Evolutionary conservation across 2,329 filamentous ascomycete species (phyloP).

Genomic region (Colletotrichum australisinense): DNA sequence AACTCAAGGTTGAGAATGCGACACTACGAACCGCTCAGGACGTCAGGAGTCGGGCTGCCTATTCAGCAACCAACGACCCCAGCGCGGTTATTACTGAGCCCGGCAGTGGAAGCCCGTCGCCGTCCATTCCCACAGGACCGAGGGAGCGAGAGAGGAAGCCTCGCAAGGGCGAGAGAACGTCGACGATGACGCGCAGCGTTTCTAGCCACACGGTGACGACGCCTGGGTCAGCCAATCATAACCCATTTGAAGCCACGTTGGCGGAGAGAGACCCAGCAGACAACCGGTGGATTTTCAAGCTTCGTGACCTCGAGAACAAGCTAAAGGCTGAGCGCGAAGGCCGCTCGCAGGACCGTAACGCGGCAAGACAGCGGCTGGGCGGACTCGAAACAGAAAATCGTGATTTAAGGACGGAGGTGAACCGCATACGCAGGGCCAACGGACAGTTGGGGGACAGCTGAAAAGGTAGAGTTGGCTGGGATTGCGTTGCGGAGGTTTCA

Average conservation of each 20-base stretch:
- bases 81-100: slow-evolving; percentile 47
- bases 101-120: slow-evolving; percentile 61
- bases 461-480: not conserved
- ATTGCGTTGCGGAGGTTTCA: not conserved
- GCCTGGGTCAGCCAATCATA: slow-evolving; percentile 26
- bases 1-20: slow-evolving; percentile 74
- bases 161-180: slow-evolving; percentile 34
- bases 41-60: slow-evolving; percentile 62
- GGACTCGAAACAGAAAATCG: slow-evolving; percentile 81
- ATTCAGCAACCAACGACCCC: slow-evolving; percentile 52
- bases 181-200: slow-evolving; percentile 46
- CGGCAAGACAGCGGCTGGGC: slow-evolving; percentile 82
- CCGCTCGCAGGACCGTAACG: slow-evolving; percentile 83
- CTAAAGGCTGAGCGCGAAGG: slow-evolving; percentile 92
- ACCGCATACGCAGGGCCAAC: slow-evolving; percentile 41
- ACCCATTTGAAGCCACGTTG: slow-evolving; percentile 37
- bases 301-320: slow-evolving; percentile 88
- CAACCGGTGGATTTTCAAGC: slow-evolving; percentile 84
- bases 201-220: slow-evolving; percentile 34
- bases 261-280: slow-evolving; percentile 59
- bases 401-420: slow-evolving; percentile 73
- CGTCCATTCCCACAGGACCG: slow-evolving; percentile 65
- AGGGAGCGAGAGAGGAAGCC: slow-evolving; percentile 49
- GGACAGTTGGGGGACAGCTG: slow-evolving; percentile 20
- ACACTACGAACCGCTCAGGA: slow-evolving; percentile 75